phyloP scores from a whole-genome alignment of 305 asterid genomes.

The Andrographis paniculata region DNA sequence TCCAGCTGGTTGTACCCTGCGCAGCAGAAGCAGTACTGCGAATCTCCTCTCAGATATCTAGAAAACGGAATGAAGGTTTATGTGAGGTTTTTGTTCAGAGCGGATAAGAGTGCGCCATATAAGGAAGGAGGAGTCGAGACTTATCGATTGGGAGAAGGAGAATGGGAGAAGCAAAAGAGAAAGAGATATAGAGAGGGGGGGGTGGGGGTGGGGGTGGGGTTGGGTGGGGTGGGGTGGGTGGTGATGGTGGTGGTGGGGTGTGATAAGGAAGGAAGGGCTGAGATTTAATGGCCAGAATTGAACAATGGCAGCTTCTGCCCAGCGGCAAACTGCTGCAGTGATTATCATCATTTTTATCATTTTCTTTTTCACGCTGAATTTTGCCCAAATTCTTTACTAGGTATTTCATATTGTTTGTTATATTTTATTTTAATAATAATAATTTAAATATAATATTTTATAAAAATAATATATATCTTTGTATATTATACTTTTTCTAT shows the following conservation, averaged over 20 bases:
- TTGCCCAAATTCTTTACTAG: background rate
- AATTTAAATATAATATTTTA: too few relatives aligned
- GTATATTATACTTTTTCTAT: too few relatives aligned
- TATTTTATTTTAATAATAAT: too few relatives aligned
- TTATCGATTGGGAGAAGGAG: background rate
- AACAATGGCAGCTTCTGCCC: constrained; percentile 46
- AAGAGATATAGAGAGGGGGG: constrained; percentile 28
- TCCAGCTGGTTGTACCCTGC: constrained; percentile 24
- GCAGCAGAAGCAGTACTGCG: constrained; percentile 7
- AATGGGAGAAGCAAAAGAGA: constrained; percentile 17
- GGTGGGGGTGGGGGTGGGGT: background rate
- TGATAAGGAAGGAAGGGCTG: constrained; percentile 99
- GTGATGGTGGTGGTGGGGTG: too few relatives aligned
- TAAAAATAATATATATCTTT: too few relatives aligned
- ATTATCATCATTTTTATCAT: constrained; percentile 22
- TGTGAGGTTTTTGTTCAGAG: background rate
- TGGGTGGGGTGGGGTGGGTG: background rate
- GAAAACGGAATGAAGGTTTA: background rate
- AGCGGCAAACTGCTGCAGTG: constrained; percentile 11
- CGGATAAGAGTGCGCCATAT: constrained; percentile 23
- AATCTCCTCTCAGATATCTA: too few relatives aligned
- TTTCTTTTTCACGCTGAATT: background rate
- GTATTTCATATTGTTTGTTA: too few relatives aligned
- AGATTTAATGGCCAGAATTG: constrained; percentile 80
- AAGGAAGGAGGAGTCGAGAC: constrained; percentile 20